These are phyloP conservation scores for Lentinula boryana DNA, from an alignment of 768 basidiomycete species.

Conservation along the genomic window DNA sequence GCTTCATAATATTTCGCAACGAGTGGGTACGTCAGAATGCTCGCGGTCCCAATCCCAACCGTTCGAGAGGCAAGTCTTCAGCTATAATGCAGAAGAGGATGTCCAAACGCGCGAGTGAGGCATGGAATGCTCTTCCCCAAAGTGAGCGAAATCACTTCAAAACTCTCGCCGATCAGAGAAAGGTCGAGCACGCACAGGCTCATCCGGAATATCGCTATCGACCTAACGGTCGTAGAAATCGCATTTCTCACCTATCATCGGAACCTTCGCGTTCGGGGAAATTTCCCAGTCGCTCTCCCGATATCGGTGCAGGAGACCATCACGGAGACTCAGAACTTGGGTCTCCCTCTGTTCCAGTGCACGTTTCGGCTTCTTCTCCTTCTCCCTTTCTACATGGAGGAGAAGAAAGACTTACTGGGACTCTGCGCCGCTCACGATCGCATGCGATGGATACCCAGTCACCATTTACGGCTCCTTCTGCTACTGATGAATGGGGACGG, in stretches of 20 bases:
- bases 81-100: conserved; percentile 32
- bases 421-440: neutral
- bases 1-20: conserved; percentile 53
- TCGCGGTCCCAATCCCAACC: conserved; percentile 5
- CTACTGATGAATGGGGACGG: neutral
- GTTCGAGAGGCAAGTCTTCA: conserved; percentile 10
- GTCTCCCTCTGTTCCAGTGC: neutral
- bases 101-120: conserved; percentile 52
- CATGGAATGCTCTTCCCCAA: conserved; percentile 43
- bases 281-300: no score
- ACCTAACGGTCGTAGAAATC: conserved; percentile 4
- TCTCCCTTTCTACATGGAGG: neutral
- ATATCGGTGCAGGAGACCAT: neutral
- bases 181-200: conserved; percentile 31
- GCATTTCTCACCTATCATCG: neutral
- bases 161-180: conserved; percentile 32
- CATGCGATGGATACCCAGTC: neutral
- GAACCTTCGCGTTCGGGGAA: neutral
- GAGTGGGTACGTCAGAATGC: conserved; percentile 17
- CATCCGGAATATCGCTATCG: conserved; percentile 44
- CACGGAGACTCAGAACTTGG: neutral
- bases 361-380: neutral
- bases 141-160: conserved; percentile 32
- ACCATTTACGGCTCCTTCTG: neutral
- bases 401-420: neutral